Conservation (phyloP, 208 protist genomes). For the Crithidia expoeki region DNA sequence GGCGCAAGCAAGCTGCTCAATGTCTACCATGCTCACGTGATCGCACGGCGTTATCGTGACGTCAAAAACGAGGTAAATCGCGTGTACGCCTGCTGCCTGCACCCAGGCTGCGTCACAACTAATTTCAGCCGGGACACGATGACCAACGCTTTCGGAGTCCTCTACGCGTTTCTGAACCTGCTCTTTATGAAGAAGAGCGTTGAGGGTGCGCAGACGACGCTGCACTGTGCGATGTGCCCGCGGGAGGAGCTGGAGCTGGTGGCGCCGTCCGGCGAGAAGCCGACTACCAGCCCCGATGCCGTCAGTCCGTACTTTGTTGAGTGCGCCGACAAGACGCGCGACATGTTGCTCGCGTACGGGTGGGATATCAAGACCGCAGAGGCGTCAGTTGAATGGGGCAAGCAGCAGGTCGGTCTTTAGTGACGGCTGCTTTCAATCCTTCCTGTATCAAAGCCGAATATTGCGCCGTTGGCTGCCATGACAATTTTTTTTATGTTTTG, state of each 20-base stretch:
- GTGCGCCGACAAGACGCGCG: conserved; percentile 70
- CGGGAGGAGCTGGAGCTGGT: conserved; percentile 75
- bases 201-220: conserved; percentile 85
- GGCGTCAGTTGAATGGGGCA: conserved; percentile 70
- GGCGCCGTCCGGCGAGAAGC: conserved; percentile 22
- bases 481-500: neutral
- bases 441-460: too few relatives aligned
- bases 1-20: conserved; percentile 89
- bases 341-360: conserved; percentile 67
- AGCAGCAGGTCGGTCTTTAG: conserved; percentile 51
- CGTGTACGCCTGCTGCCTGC: conserved; percentile 76
- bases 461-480: too few relatives aligned
- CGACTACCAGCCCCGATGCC: conserved; percentile 13
- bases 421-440: neutral
- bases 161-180: conserved; percentile 24
- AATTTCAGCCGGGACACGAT: conserved; percentile 74
- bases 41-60: conserved; percentile 59
- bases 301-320: conserved; percentile 89
- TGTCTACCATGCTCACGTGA: conserved; percentile 79
- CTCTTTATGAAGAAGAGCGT: conserved; percentile 70
- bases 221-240: conserved; percentile 88
- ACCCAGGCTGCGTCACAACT: conserved; percentile 80
- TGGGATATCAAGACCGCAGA: conserved; percentile 83
- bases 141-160: conserved; percentile 21
- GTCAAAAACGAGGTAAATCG: conserved; percentile 18